These are phyloP conservation scores for Backusella morwellensis DNA, from an alignment of 192 early-diverging fungal genomes.

Conservation along the genomic window DNA sequence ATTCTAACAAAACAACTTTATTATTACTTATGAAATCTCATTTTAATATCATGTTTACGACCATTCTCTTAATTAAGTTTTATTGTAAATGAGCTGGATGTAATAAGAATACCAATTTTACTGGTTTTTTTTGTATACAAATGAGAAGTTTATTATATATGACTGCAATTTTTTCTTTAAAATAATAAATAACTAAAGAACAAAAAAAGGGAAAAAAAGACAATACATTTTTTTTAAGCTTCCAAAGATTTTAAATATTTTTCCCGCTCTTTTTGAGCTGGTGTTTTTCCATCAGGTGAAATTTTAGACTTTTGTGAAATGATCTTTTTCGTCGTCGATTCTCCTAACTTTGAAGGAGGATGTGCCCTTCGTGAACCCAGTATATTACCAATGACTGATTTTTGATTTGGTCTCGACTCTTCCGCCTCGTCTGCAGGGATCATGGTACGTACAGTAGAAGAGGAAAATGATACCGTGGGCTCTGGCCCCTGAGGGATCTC, in stretches of 20 bases:
- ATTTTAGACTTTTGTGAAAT: conserved; percentile 4
- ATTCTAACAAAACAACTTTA: neutral
- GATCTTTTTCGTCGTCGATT: neutral
- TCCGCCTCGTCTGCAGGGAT: conserved; percentile 19
- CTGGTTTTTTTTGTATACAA: neutral
- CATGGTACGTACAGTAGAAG: conserved; percentile 25
- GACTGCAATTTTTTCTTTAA: neutral
- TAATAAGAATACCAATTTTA: neutral
- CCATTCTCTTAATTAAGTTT: neutral
- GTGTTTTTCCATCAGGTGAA: conserved; percentile 15
- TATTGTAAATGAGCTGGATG: neutral
- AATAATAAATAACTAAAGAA: conserved; percentile 1
- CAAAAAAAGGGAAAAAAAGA: neutral
- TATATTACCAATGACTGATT: neutral
- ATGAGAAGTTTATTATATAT: neutral
- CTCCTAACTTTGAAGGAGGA: conserved; percentile 10
- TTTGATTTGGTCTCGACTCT: neutral
- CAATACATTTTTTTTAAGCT: neutral
- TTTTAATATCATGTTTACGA: neutral
- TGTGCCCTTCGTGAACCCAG: conserved; percentile 6
- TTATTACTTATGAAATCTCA: neutral
- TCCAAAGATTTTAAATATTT: conserved; percentile 17
- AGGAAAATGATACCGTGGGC: conserved; percentile 26
- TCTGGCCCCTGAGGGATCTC: neutral
- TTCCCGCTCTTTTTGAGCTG: conserved; percentile 20